Base-by-base conservation (phyloP, 2,329 filamentous ascomycete species). In the Sclerotinia trifoliorum region DNA sequence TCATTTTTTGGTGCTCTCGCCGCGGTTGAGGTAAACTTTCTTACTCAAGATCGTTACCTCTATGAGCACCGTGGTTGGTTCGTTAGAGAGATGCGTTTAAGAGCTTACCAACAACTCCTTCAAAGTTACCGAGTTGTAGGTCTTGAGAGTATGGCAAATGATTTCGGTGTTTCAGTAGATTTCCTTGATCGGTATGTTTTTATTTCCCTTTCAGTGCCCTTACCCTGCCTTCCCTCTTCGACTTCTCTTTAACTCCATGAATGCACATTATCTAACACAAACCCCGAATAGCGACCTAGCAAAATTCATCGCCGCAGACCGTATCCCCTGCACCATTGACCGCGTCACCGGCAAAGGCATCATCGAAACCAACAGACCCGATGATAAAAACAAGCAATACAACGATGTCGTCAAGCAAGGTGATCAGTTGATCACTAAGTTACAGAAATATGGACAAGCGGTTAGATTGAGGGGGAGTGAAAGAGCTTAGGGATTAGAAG, bases 381-480 rank as follows among this genome's bases (percentile, higher is more conserved):
- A 98, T 79, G 94, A 97, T 83, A 99, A 99, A 89, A 98, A 98
- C 85, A 97, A 97, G 86, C 95, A 99, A 83, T 99, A 99, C 81
- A 91, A 94, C 75, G 95, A 99, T 76, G 93, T 98, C 49, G 93
- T 99, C 70, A 95, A 95, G 83, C 95, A 98, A 79, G 95, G 95
- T 44, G 95, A 99, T 80, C 92, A 96, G 81, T 85, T 99, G 71
- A 98, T 99, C 79, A 99, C 95, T 69, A 99, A 99, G 85, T 84
- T 99, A 74, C 95, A 99, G 83, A 99, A 99, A 85, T 99, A 99
- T 80, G 95, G 95, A 56, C 95, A 99, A 81, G 91, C 95, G 2
- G 95, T 99, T 72, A 88, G 95, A 77, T 84, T 99, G 81, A 88
- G 95, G 76, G 95, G 95, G 52, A 98, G 94, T 78, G 95, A 99